phyloP scores from a whole-genome alignment of 306 rosid genomes.

The Erythrophleum fordii region DNA sequence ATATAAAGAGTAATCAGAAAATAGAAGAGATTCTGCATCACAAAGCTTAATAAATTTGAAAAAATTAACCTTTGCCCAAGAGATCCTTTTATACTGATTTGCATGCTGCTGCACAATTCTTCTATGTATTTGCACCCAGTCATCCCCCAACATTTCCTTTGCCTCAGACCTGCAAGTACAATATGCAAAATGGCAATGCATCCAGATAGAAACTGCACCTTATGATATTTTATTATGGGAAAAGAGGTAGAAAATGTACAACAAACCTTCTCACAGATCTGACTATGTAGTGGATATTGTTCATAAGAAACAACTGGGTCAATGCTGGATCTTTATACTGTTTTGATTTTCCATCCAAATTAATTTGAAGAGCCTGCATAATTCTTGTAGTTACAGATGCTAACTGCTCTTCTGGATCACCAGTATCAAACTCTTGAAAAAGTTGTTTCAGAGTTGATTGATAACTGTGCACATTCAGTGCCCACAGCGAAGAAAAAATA shows the following conservation, averaged over 20 bases:
- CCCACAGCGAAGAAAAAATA: slow-evolving; percentile 17
- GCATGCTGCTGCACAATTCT: slow-evolving; percentile 99
- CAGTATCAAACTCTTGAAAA: slow-evolving; percentile 71
- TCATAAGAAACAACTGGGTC: slow-evolving; percentile 95
- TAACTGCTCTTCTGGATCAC: slow-evolving; percentile 75
- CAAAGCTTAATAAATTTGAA: slow-evolving; percentile 5
- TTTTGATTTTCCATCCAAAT: slow-evolving; percentile 95
- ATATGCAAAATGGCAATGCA: slow-evolving; percentile 13
- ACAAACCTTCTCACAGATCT: slow-evolving; percentile 93
- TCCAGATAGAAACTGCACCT: slow-evolving; percentile 23
- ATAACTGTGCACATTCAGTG: slow-evolving; percentile 60
- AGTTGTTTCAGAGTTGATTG: slow-evolving; percentile 83
- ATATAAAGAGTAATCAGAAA: not conserved
- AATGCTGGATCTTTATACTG: slow-evolving; percentile 89
- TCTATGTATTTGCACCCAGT: slow-evolving; percentile 99
- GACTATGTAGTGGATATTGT: slow-evolving; percentile 97
- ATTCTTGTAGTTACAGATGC: slow-evolving; percentile 81
- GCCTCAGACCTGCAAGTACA: slow-evolving; percentile 80
- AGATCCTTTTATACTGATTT: slow-evolving; percentile 93
- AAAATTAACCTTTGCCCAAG: slow-evolving; percentile 89
- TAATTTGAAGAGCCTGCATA: slow-evolving; percentile 95
- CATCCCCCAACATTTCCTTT: slow-evolving; percentile 96
- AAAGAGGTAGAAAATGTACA: not conserved
- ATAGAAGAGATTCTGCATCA: not conserved
- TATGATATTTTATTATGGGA: not conserved